These are phyloP conservation scores for Sordariomycetes sp. DNA, from an alignment of 2,329 filamentous ascomycete species.

Conservation along the genomic window DNA sequence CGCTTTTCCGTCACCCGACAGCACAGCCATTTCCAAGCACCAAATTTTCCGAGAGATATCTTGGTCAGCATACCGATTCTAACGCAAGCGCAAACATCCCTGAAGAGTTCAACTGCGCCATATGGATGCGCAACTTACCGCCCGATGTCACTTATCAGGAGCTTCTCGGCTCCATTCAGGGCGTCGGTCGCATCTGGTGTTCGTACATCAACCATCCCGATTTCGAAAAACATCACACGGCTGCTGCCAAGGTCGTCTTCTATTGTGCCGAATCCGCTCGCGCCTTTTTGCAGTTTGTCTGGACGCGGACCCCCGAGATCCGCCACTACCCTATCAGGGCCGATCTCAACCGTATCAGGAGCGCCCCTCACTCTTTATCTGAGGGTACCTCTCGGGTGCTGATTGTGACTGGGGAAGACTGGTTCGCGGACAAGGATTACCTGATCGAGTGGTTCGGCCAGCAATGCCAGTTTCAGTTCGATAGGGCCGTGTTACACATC, in stretches of 20 bases:
- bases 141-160: slow-evolving; percentile 27
- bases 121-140: slow-evolving; percentile 45
- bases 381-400: slow-evolving; percentile 36
- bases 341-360: slow-evolving; percentile 39
- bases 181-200: slow-evolving; percentile 41
- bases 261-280: slow-evolving; percentile 31
- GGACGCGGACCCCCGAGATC: slow-evolving; percentile 23
- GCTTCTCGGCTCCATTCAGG: slow-evolving; percentile 33
- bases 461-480: slow-evolving; percentile 37
- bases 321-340: slow-evolving; percentile 26
- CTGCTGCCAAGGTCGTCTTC: slow-evolving; percentile 41
- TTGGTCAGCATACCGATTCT: slow-evolving; percentile 22
- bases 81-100: slow-evolving; percentile 24
- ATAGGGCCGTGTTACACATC: slow-evolving; percentile 26
- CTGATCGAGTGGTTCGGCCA: slow-evolving; percentile 30
- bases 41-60: slow-evolving; percentile 24
- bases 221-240: slow-evolving; percentile 20
- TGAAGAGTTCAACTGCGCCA: slow-evolving; percentile 33
- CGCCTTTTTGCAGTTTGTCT: slow-evolving; percentile 13
- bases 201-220: slow-evolving; percentile 41
- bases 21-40: too few species aligned
- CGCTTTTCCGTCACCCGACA: too few species aligned
- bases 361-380: slow-evolving; percentile 16
- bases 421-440: slow-evolving; percentile 30
- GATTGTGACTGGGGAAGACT: slow-evolving; percentile 33